Evolutionary conservation across 805 yeast species (phyloP), one percentile per base, ranked within the genome.

Genomic region (Candida xyloterini): DNA sequence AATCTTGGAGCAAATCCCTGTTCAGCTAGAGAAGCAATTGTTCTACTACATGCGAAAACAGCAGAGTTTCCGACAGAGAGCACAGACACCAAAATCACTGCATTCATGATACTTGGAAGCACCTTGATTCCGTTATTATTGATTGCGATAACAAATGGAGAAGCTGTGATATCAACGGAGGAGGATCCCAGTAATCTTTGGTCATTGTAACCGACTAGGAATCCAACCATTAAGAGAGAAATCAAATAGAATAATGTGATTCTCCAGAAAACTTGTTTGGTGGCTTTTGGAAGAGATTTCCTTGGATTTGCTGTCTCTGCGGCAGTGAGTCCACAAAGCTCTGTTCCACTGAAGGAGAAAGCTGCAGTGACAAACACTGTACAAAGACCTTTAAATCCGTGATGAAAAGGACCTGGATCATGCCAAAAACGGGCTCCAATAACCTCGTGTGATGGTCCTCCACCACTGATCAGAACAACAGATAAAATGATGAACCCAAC

Each of bases 121-220:
- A 77, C 83, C 40, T 65, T 66, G 46, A 82, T 75, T 48, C 81
- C 79, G 22, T 76, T 81, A 39, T 68, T 62, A n/a, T 70, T 63
- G 37, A 81, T 75, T 28, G 89, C 86, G 56, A 82, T 72, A 46
- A 82, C 89, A 54, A 81, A 82, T n/a, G 90, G 90, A 15, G 88
- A 81, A 11, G 84, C 78, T 13, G 78, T 67, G 30, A 74, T 71
- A 48, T 77, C 77, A 26, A 65, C 68, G 33, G 72, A 68, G 5
- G 68, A 55, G 1, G 71, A 53, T 30, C 80, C 79, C 43, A 79
- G 62, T 18, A 70, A 54, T 50, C 76, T 65, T 1, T 62, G 59
- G 44, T 71, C 65, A 53, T 69, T 63, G 57, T 70, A 72, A 21
- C 84, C 82, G 27, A 77, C 81, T n/a, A 74, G 59, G 43, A 76